Evolutionary conservation across 768 basidiomycete species (phyloP).

Genomic region (Cubamyces sp.): DNA sequence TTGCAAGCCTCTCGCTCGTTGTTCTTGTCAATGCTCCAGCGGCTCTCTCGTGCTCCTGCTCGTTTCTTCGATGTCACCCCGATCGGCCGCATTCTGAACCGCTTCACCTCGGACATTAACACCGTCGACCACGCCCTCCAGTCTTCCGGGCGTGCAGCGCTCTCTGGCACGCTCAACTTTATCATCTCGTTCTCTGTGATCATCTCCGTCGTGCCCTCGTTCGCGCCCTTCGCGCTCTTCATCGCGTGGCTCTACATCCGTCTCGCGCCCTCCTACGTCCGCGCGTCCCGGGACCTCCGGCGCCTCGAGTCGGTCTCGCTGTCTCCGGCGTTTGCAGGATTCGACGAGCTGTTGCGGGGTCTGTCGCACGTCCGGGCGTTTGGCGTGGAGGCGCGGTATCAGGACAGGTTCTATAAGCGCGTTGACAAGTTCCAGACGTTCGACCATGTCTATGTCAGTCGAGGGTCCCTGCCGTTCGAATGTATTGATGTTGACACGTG

Average conservation of each 20-base stretch:
- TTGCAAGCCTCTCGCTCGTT: slow-evolving; percentile 66
- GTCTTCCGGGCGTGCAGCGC: slow-evolving; percentile 54
- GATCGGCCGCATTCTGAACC: slow-evolving; percentile 77
- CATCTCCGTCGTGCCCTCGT: slow-evolving; percentile 61
- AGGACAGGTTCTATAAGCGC: slow-evolving; percentile 61
- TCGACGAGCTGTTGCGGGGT: slow-evolving; percentile 70
- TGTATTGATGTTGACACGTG: not conserved
- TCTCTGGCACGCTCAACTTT: slow-evolving; percentile 64
- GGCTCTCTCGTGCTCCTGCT: slow-evolving; percentile 63
- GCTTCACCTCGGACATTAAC: slow-evolving; percentile 75
- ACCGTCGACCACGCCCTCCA: slow-evolving; percentile 71
- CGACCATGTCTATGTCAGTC: slow-evolving; percentile 69
- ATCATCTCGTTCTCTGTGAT: slow-evolving; percentile 67
- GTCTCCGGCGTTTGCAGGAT: slow-evolving; percentile 74
- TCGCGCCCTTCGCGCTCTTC: slow-evolving; percentile 66
- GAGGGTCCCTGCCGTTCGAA: not conserved
- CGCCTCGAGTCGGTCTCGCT: slow-evolving; percentile 67
- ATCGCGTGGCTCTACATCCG: slow-evolving; percentile 74
- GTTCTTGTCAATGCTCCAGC: slow-evolving; percentile 55
- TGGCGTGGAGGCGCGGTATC: slow-evolving; percentile 70
- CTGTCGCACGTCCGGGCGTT: slow-evolving; percentile 72
- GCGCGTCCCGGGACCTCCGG: slow-evolving; percentile 67
- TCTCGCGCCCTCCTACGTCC: slow-evolving; percentile 62
- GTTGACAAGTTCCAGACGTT: slow-evolving; percentile 69
- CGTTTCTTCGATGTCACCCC: slow-evolving; percentile 78